Evolutionary conservation across 345 rosid genomes (phyloP), one percentile per base, ranked within the genome.

Genomic region (Gynandropsis gynandra): DNA sequence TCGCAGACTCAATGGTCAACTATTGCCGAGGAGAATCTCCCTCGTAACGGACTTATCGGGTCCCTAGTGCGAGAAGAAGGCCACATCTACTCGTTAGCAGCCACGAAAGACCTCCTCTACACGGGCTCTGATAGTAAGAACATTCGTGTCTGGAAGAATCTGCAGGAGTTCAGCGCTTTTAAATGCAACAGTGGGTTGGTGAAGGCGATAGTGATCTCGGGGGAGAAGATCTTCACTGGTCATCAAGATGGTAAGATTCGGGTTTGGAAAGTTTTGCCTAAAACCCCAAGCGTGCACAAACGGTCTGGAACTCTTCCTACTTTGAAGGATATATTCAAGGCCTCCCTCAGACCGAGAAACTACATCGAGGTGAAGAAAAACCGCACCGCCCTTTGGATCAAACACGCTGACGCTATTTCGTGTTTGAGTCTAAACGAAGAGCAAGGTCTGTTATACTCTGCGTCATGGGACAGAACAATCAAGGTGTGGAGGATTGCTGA

Each of bases 41-140:
- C 83, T 0, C 77, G 74, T 29, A 82, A 84, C 54, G 76, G 72
- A 6, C 83, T 90, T 38, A 82, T 87, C 43, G 98, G 98, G 1
- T 90, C 98, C 2, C 75, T 90, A 17, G 76, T 77, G 16, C 88
- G 97, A 1, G 96, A 89, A 66, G 97, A 89, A 64, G 97, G 97
- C 9, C 97, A 89, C 38, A 83, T 90, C 21, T 90, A 90, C 68
- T 90, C 98, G 45, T 58, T 90, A 36, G 98, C 96, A 7, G 87
- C 96, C 32, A 57, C 74, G 4, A 86, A 78, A 40, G 92, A 90
- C 61, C 83, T 90, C 32, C 81, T 90, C 27, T 90, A 87, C 69
- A 90, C 98, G 0, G 98, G 98, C 39, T 87, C 98, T 1, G 98
- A 87, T 59, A 81, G 95, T 73, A 90, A 90, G 71, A 90, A 87